phyloP scores from a whole-genome alignment of 225 moss, liverwort and hornwort species.

The Pseudoscleropodium purum region DNA sequence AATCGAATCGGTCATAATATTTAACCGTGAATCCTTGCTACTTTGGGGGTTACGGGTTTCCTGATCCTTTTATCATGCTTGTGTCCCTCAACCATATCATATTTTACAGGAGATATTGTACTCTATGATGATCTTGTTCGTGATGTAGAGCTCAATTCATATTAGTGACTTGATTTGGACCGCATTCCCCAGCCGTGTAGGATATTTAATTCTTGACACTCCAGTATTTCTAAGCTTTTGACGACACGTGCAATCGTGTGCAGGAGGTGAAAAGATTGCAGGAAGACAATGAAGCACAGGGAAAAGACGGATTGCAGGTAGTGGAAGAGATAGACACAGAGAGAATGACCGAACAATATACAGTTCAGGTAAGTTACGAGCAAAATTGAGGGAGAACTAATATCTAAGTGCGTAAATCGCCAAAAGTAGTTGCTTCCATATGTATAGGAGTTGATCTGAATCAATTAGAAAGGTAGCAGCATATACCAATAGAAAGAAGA shows the following conservation, averaged over 20 bases:
- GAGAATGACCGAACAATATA: conserved; percentile 52
- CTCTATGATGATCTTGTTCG: neutral
- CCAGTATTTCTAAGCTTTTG: neutral
- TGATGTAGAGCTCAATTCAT: neutral
- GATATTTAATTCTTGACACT: neutral
- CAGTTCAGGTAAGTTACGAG: conserved; percentile 40
- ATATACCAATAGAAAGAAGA: neutral
- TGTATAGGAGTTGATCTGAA: neutral
- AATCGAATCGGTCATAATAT: neutral
- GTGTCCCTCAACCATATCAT: neutral
- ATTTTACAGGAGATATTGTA: neutral
- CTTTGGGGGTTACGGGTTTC: neutral
- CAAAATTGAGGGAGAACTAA: neutral
- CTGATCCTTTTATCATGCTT: neutral
- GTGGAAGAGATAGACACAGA: conserved; percentile 82
- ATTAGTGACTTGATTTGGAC: neutral
- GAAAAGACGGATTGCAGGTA: conserved; percentile 60
- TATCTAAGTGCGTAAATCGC: neutral
- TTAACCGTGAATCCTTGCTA: neutral
- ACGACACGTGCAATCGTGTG: neutral
- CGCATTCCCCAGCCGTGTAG: neutral
- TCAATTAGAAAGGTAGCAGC: neutral
- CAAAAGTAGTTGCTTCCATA: neutral
- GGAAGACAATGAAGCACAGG: conserved; percentile 72
- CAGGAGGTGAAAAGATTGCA: conserved; percentile 73